Conservation (phyloP, 352 stramenopile genomes). For the Phytopythium chamaehyphon region DNA sequence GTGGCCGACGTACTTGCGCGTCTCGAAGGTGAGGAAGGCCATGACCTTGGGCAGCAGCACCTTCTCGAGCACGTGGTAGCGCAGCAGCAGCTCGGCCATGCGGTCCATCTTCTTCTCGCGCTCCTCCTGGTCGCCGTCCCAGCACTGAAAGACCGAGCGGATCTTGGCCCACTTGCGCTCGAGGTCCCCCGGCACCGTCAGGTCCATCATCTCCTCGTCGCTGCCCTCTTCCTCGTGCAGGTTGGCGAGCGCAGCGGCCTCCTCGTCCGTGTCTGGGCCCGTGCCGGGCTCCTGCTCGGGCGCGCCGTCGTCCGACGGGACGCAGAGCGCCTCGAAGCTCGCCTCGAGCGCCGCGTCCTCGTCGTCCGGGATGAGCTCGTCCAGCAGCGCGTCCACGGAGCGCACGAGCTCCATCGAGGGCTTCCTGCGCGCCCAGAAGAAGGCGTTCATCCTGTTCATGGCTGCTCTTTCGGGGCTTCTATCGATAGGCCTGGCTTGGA, state of each 20-base stretch:
- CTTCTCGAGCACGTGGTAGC: constrained; percentile 71
- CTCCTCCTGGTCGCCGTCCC: constrained; percentile 65
- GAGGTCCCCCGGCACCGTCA: constrained; percentile 67
- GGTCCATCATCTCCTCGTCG: constrained; percentile 56
- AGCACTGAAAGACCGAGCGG: constrained; percentile 67
- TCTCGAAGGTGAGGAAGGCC: constrained; percentile 71
- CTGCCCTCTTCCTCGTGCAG: constrained; percentile 45
- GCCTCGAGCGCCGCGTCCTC: constrained; percentile 32
- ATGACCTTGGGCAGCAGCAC: constrained; percentile 70
- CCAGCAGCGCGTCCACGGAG: constrained; percentile 56
- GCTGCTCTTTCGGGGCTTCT: background rate
- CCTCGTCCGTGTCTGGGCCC: constrained; percentile 20
- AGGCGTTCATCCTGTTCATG: constrained; percentile 70
- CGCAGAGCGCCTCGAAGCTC: constrained; percentile 41
- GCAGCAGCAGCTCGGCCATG: constrained; percentile 70
- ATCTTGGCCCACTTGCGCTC: constrained; percentile 75
- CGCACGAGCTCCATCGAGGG: constrained; percentile 72
- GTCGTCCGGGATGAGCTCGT: constrained; percentile 55
- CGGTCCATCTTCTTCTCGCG: constrained; percentile 78
- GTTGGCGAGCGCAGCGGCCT: constrained; percentile 12
- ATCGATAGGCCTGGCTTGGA: too few species aligned
- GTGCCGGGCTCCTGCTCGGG: constrained; percentile 21
- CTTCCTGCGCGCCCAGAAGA: constrained; percentile 75
- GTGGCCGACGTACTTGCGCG: constrained; percentile 74
- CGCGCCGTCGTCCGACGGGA: constrained; percentile 21